Evolutionary conservation across 345 rosid genomes (phyloP).

Genomic region (Pugionium cornutum): DNA sequence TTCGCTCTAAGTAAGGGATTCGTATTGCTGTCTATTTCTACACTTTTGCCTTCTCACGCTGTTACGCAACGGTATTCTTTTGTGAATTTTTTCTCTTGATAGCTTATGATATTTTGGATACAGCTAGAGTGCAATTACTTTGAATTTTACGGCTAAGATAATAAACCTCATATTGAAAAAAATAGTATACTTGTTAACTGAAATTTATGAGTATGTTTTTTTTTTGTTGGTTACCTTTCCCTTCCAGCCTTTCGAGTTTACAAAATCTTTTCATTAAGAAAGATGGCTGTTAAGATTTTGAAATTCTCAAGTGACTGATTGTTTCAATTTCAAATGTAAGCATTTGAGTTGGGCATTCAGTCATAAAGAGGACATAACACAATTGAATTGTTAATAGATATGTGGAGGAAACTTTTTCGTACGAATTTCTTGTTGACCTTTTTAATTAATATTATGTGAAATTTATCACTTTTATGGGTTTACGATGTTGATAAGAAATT

Average conservation of each 20-base stretch:
- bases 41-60: slow-evolving; percentile 21
- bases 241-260: not conserved
- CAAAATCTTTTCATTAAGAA: slow-evolving; percentile 1
- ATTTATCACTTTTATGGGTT: not conserved
- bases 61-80: slow-evolving; percentile 32
- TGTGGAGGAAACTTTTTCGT: too few species aligned
- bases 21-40: slow-evolving; percentile 14
- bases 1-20: not conserved
- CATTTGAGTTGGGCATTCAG: slow-evolving; percentile 1
- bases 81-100: slow-evolving; percentile 9
- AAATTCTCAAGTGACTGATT: slow-evolving; percentile 9
- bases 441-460: not conserved
- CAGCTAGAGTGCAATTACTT: slow-evolving; percentile 31
- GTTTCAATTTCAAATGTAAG: not conserved
- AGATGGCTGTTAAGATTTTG: not conserved
- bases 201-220: slow-evolving; percentile 1
- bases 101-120: slow-evolving; percentile 15
- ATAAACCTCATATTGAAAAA: not conserved
- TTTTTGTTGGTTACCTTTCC: not conserved
- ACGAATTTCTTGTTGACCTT: too few species aligned
- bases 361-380: too few species aligned
- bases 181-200: not conserved
- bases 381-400: too few species aligned
- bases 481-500: slow-evolving; percentile 24
- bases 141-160: slow-evolving; percentile 16